Evolutionary conservation across 2,329 filamentous ascomycete genomes (phyloP), one percentile per base, ranked within the genome.

Genomic region (Xylaria sp.): DNA sequence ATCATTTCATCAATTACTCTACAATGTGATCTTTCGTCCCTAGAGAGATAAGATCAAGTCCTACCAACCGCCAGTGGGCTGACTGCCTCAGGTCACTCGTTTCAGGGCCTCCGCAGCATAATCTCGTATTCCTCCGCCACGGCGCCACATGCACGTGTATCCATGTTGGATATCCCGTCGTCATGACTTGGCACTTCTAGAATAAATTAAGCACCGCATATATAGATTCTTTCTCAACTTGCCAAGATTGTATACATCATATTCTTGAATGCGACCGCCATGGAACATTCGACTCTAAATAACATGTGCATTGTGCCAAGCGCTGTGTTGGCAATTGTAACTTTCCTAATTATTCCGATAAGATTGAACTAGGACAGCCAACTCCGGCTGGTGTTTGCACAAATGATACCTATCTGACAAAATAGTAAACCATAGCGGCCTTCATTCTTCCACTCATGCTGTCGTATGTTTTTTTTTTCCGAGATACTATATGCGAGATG

Each of bases 41-140:
- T 31, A n/a, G n/a, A 10, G 7, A 44, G n/a, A 44, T 20, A 3
- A 10, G 2, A 44, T 22, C 9, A 11, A 11, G 17, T 38, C 36
- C 9, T 44, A 20, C 17, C 42, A 44, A n/a, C 29, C 2, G 6
- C 9, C 42, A 50, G 27, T 31, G n/a, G n/a, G n/a, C n/a, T 11
- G 50, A 36, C 29, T 33, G n/a, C 29, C 31, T 22, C 9, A 38
- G 25, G 25, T 49, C 45, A 29, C 25, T 17, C 17, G 20, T 53
- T 54, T 27, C 33, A 1, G 5, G 6, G 49, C 29, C 49, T 36
- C 13, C 33, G 27, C 31, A 20, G 20, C 29, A 53, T 53, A 53
- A 45, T 9, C 51, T 54, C 51, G 51, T 54, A 38, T 54, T 33
- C 20, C 33, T 39, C 36, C 20, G 33, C 33, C 33, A 39, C 33